These are phyloP conservation scores for Anthracocystis panici-leucophaei DNA, from an alignment of 1,284 basidiomycete genomes.

Conservation along the genomic window DNA sequence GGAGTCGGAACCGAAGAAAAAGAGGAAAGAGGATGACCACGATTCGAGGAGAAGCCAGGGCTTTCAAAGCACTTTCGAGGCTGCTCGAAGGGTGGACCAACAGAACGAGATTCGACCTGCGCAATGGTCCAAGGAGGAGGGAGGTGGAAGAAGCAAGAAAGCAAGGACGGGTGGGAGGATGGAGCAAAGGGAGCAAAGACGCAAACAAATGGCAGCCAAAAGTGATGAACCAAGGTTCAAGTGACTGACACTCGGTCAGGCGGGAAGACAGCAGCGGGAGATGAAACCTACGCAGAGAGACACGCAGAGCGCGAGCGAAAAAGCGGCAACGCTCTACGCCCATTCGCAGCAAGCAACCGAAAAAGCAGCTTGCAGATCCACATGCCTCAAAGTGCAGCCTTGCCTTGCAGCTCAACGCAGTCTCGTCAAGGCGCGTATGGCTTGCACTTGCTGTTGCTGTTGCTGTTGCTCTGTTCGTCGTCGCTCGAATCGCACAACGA, in stretches of 20 bases:
- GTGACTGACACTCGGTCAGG: neutral
- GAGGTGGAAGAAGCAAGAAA: conserved; percentile 5
- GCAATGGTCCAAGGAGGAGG: conserved; percentile 4
- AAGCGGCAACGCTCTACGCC: conserved; percentile 5
- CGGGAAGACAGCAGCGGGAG: too few species aligned
- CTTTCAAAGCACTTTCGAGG: conserved; percentile 39
- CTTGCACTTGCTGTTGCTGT: too few species aligned
- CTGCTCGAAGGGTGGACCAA: conserved; percentile 6
- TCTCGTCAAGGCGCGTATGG: too few species aligned
- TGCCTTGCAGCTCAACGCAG: neutral
- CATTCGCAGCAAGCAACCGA: conserved; percentile 1
- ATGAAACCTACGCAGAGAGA: neutral
- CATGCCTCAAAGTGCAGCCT: neutral
- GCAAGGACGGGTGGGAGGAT: conserved; percentile 2
- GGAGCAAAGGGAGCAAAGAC: neutral
- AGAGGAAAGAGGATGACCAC: neutral
- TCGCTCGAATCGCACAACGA: too few species aligned
- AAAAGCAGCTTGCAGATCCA: conserved; percentile 35
- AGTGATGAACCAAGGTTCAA: neutral
- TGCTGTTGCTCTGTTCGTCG: too few species aligned
- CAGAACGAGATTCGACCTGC: conserved; percentile 36
- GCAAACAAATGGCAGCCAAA: conserved; percentile 4
- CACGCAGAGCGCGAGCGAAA: conserved; percentile 1
- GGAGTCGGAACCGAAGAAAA: neutral
- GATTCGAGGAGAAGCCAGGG: conserved; percentile 13